These are phyloP conservation scores for Daucus carota DNA, from an alignment of 129 eudicot genomes.

Conservation along the genomic window DH1_v3.0 NC_030382.2:50859501-50860000, in stretches of 20 bases:
- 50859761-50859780: constrained; percentile 41
- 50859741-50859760: constrained; percentile 57
- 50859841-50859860: constrained; percentile 79
- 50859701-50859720: constrained; percentile 49
- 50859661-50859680: constrained; percentile 74
- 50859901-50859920: not conserved
- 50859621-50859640: constrained; percentile 77
- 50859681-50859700: constrained; percentile 47
- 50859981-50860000: constrained; percentile 29
- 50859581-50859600: constrained; percentile 58
- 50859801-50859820: constrained; percentile 44
- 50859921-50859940: constrained; percentile 58
- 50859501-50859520: constrained; percentile 55
- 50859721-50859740: constrained; percentile 64
- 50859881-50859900: not conserved
- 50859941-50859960: constrained; percentile 76
- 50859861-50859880: constrained; percentile 10
- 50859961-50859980: constrained; percentile 64
- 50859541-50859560: constrained; percentile 38
- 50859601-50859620: constrained; percentile 92
- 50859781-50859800: constrained; percentile 45
- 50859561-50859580: constrained; percentile 20
- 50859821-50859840: constrained; percentile 50
- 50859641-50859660: constrained; percentile 81
- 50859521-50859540: constrained; percentile 86